phyloP scores from a whole-genome alignment of 768 basidiomycete genomes.

The Lepiota subincarnata region DNA sequence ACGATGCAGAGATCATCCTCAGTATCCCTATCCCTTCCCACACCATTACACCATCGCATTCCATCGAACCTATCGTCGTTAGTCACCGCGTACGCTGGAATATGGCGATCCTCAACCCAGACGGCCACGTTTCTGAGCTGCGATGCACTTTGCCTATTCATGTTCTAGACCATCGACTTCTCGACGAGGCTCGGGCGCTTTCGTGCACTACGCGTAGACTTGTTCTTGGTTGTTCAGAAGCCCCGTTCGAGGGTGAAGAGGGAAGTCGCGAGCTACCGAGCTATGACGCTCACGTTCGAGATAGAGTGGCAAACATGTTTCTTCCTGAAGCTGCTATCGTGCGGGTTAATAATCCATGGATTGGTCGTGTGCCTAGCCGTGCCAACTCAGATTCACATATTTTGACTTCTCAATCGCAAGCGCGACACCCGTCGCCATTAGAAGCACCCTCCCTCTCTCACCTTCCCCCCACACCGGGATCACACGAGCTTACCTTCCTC shows the following conservation, averaged over 20 bases:
- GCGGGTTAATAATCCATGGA: constrained; percentile 65
- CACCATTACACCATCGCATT: constrained; percentile 61
- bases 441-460: constrained; percentile 33
- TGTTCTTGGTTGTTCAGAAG: constrained; percentile 38
- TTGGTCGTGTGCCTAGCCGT: constrained; percentile 33
- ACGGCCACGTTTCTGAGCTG: constrained; percentile 93
- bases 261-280: constrained; percentile 81
- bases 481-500: constrained; percentile 58
- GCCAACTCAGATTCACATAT: constrained; percentile 2
- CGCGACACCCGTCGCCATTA: constrained; percentile 37
- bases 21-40: constrained; percentile 29
- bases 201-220: constrained; percentile 75
- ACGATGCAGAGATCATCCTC: constrained; percentile 59
- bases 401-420: constrained; percentile 18
- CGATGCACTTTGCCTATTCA: constrained; percentile 89
- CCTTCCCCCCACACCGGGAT: constrained; percentile 43
- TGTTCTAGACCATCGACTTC: constrained; percentile 69
- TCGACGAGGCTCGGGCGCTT: constrained; percentile 69
- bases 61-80: constrained; percentile 69
- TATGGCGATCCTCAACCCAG: constrained; percentile 76
- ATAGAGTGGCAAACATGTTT: constrained; percentile 80
- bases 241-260: constrained; percentile 28
- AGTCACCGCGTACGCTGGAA: constrained; percentile 80
- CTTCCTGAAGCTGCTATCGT: constrained; percentile 59
- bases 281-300: constrained; percentile 85